Evolutionary conservation across 2,329 filamentous ascomycete genomes (phyloP).

Genomic region (Fusarium nanum): DNA sequence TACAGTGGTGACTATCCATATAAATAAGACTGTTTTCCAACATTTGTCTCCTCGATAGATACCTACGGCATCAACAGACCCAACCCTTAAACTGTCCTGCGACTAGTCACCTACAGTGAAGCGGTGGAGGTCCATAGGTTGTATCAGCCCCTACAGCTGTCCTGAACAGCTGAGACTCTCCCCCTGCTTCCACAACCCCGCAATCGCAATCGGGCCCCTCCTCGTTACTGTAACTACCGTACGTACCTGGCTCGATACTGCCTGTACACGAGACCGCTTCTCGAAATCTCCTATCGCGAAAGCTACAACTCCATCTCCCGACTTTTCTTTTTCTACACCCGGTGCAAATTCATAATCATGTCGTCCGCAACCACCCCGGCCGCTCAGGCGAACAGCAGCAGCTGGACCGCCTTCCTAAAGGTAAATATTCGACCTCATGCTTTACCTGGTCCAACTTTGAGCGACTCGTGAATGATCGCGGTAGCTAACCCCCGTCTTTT

Average conservation of each 20-base stretch:
- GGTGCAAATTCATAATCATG: constrained; percentile 44
- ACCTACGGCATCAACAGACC: background rate
- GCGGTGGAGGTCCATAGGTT: background rate
- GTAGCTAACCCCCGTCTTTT: constrained; percentile 28
- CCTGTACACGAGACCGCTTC: constrained; percentile 34
- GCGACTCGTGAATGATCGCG: constrained; percentile 16
- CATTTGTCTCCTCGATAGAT: background rate
- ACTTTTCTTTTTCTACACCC: background rate
- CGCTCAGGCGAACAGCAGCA: constrained; percentile 57
- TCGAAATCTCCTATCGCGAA: constrained; percentile 29
- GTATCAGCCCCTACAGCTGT: constrained; percentile 17
- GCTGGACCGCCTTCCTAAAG: constrained; percentile 66
- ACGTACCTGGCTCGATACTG: constrained; percentile 5
- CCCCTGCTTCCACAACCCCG: constrained; percentile 41
- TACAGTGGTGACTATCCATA: background rate
- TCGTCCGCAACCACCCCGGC: constrained; percentile 47
- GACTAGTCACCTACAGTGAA: background rate
- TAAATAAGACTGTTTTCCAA: background rate
- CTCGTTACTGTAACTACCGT: constrained; percentile 28
- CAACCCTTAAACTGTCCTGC: background rate
- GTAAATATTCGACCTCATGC: constrained; percentile 48
- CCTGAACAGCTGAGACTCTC: constrained; percentile 17
- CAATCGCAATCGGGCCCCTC: constrained; percentile 41
- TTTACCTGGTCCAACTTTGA: background rate
- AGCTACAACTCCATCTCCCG: constrained; percentile 8